These are phyloP conservation scores for Podospora tetraspora DNA, from an alignment of 495 filamentous ascomycete species.

Conservation along the genomic window DNA sequence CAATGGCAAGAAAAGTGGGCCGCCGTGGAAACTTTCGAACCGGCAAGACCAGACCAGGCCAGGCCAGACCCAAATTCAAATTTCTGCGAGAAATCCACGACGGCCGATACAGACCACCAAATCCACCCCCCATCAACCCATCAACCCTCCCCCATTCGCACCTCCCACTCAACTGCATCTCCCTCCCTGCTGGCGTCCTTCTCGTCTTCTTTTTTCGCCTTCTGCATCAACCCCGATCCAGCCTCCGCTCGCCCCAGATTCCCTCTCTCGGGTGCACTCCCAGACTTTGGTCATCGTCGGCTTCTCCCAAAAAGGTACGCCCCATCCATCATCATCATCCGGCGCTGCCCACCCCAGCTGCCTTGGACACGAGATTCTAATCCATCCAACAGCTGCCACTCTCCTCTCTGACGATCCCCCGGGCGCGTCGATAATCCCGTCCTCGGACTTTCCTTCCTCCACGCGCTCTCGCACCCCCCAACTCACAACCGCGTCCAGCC, in stretches of 20 bases:
- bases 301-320: not conserved
- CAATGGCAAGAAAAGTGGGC: not conserved
- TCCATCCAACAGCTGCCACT: not conserved
- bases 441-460: constrained; percentile 5
- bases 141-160: not conserved
- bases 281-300: not conserved
- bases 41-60: not conserved
- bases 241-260: not conserved
- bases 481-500: constrained; percentile 11
- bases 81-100: not conserved
- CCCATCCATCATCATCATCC: not conserved
- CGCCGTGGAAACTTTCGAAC: not conserved
- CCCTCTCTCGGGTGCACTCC: not conserved
- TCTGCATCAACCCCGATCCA: not conserved
- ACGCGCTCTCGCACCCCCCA: constrained; percentile 16
- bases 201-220: not conserved
- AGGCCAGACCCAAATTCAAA: not conserved
- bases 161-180: not conserved
- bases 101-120: not conserved
- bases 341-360: not conserved
- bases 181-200: not conserved
- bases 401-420: not conserved
- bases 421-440: not conserved
- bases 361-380: not conserved
- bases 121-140: not conserved